Conservation (phyloP, 2,329 filamentous ascomycete genomes). For the Domatiomyces catenatus region DNA sequence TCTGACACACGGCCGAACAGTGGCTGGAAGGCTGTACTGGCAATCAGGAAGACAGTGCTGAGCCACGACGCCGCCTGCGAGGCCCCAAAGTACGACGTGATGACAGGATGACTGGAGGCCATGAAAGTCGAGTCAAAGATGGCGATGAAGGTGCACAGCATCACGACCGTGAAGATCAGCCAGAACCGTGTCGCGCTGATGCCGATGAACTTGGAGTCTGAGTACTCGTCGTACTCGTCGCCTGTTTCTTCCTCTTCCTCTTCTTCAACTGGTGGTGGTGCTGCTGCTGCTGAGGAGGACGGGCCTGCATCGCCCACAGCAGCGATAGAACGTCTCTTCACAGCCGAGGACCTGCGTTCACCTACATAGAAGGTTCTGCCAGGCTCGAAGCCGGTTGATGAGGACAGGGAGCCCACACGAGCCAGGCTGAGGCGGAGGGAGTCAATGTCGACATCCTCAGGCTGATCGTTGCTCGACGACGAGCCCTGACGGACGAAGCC, state of each 20-base stretch:
- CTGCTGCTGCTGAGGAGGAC: neutral
- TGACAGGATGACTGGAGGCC: constrained; percentile 28
- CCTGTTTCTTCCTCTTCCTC: neutral
- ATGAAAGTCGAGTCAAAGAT: constrained; percentile 35
- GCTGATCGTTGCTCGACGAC: constrained; percentile 1
- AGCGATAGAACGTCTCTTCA: neutral
- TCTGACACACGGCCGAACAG: constrained; percentile 49
- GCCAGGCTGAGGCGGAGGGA: constrained; percentile 5
- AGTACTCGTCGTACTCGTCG: neutral
- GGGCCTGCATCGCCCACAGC: neutral
- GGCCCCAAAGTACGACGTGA: constrained; percentile 34
- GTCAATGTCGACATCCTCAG: constrained; percentile 8
- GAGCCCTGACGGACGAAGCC: constrained; percentile 1
- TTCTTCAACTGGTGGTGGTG: neutral
- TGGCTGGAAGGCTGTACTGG: constrained; percentile 49
- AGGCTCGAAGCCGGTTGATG: constrained; percentile 4
- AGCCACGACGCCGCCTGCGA: constrained; percentile 34
- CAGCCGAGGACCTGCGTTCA: neutral
- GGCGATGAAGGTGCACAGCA: constrained; percentile 49
- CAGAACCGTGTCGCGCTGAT: constrained; percentile 36
- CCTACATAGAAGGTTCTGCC: neutral
- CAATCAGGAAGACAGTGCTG: constrained; percentile 51
- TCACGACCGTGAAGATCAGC: constrained; percentile 37
- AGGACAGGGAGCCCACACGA: constrained; percentile 6
- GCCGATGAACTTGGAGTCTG: constrained; percentile 7